Evolutionary conservation across 352 stramenopile genomes (phyloP).

Genomic region (Phytophthora pluvialis): DNA sequence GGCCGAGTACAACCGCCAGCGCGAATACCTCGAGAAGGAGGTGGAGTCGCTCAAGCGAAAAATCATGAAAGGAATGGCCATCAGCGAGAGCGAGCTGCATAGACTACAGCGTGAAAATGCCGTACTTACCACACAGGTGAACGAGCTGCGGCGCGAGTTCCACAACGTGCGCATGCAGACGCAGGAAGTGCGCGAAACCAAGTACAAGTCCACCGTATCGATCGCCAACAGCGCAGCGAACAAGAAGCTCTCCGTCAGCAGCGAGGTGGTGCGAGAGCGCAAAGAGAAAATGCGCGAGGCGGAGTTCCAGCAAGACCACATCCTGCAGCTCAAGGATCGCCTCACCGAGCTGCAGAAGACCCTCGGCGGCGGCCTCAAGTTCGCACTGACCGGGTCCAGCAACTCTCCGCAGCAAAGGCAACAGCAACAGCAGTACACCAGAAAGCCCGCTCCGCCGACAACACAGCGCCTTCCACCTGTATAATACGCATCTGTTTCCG

Average conservation of each 20-base stretch:
- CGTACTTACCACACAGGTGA: conserved; percentile 81
- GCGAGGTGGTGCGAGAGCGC: conserved; percentile 28
- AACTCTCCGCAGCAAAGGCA: conserved; percentile 33
- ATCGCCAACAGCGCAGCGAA: conserved; percentile 26
- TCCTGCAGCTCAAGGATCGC: conserved; percentile 72
- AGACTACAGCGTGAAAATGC: conserved; percentile 85
- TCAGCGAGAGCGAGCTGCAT: conserved; percentile 84
- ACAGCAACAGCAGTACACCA: conserved; percentile 32
- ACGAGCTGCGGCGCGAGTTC: conserved; percentile 84
- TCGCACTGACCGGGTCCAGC: conserved; percentile 50
- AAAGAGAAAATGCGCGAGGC: conserved; percentile 67
- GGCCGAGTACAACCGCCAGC: conserved; percentile 91
- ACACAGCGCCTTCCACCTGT: conserved; percentile 75
- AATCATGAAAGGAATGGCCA: conserved; percentile 88
- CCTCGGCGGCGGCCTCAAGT: conserved; percentile 60
- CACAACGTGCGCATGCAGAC: conserved; percentile 80
- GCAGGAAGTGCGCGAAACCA: conserved; percentile 60
- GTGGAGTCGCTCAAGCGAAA: conserved; percentile 91
- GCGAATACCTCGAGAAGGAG: conserved; percentile 92
- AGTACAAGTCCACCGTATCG: conserved; percentile 40
- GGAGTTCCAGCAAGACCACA: conserved; percentile 76
- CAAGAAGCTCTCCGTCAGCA: conserved; percentile 28
- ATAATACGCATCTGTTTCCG: conserved; percentile 38
- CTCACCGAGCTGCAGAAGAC: conserved; percentile 71
- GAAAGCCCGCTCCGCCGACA: conserved; percentile 43